Percentiles rank a stretch among this genome's conserved stretches.
Evolutionary conservation across 768 basidiomycete species (phyloP).

Genomic region (Strobilomyces confusus): DNA sequence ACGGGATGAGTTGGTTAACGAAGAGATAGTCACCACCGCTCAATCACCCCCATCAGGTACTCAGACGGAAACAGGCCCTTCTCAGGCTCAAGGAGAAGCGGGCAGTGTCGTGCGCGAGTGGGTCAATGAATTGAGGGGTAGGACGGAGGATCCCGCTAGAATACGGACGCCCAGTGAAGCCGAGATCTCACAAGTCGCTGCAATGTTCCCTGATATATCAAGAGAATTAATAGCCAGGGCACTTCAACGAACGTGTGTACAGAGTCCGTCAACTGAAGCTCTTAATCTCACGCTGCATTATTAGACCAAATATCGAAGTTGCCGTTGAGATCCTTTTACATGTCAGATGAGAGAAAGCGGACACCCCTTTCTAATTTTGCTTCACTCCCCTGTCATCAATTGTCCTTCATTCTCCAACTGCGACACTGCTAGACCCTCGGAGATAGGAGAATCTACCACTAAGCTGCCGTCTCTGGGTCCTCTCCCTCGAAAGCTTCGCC

Average conservation of each 20-base stretch:
- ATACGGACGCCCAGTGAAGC: conserved; percentile 69
- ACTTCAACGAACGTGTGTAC: conserved; percentile 70
- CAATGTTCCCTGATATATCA: conserved; percentile 81
- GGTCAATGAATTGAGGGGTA: conserved; percentile 76
- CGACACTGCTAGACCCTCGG: neutral
- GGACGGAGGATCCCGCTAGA: conserved; percentile 51
- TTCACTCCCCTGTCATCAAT: neutral
- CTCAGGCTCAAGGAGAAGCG: conserved; percentile 23
- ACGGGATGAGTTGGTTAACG: conserved; percentile 35
- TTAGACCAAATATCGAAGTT: conserved; percentile 70
- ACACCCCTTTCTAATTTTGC: neutral
- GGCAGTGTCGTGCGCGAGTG: conserved; percentile 64
- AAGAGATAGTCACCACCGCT: conserved; percentile 65
- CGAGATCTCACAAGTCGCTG: conserved; percentile 69
- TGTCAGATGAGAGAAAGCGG: conserved; percentile 25
- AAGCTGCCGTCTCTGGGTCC: conserved; percentile 35
- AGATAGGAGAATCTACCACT: conserved; percentile 10
- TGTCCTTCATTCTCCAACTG: neutral
- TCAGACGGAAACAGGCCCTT: conserved; percentile 18
- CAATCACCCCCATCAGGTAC: conserved; percentile 31
- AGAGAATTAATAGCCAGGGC: conserved; percentile 72
- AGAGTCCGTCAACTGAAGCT: conserved; percentile 1
- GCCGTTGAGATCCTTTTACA: conserved; percentile 78
- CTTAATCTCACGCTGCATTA: conserved; percentile 5
- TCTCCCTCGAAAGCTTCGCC: conserved; percentile 40